Evolutionary conservation across 2,329 filamentous ascomycete genomes (phyloP).

Genomic region (Nigrograna mackinnonii): DNA sequence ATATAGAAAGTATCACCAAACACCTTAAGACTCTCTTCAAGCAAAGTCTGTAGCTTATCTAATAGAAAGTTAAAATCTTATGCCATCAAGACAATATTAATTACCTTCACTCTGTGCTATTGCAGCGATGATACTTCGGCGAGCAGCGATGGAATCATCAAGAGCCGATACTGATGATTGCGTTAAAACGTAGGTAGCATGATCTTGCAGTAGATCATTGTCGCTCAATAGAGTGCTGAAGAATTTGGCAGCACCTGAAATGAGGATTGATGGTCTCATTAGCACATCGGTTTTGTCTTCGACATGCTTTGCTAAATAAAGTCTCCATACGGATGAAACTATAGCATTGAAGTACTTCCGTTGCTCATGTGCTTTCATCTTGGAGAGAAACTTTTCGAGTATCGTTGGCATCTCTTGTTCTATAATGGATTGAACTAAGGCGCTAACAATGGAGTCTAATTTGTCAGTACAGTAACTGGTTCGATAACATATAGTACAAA

Average conservation of each 20-base stretch:
- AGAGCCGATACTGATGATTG: slow-evolving; percentile 40
- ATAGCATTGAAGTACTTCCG: slow-evolving; percentile 44
- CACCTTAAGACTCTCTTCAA: slow-evolving; percentile 70
- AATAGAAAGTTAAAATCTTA: not conserved
- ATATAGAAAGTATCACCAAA: slow-evolving; percentile 90
- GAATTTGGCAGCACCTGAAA: slow-evolving; percentile 29
- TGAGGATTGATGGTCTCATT: slow-evolving; percentile 14
- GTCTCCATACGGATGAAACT: slow-evolving; percentile 25
- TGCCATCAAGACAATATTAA: no score
- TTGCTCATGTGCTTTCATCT: slow-evolving; percentile 54
- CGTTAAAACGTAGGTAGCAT: slow-evolving; percentile 37
- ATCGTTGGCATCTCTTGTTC: slow-evolving; percentile 8
- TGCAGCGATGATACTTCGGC: slow-evolving; percentile 45
- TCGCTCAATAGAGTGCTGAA: slow-evolving; percentile 23
- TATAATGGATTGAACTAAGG: slow-evolving; percentile 19
- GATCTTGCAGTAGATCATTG: slow-evolving; percentile 33
- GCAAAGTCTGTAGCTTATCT: slow-evolving; percentile 56
- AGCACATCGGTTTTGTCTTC: slow-evolving; percentile 14
- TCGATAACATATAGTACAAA: slow-evolving; percentile 6
- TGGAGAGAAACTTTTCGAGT: slow-evolving; percentile 43
- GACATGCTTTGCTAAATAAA: slow-evolving; percentile 16
- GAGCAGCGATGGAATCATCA: slow-evolving; percentile 28
- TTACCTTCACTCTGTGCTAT: slow-evolving; percentile 45
- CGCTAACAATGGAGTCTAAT: slow-evolving; percentile 24
- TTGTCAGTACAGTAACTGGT: slow-evolving; percentile 1